phyloP scores from a whole-genome alignment of 2,329 filamentous ascomycete species.

The Nigrospora oryzae region DNA sequence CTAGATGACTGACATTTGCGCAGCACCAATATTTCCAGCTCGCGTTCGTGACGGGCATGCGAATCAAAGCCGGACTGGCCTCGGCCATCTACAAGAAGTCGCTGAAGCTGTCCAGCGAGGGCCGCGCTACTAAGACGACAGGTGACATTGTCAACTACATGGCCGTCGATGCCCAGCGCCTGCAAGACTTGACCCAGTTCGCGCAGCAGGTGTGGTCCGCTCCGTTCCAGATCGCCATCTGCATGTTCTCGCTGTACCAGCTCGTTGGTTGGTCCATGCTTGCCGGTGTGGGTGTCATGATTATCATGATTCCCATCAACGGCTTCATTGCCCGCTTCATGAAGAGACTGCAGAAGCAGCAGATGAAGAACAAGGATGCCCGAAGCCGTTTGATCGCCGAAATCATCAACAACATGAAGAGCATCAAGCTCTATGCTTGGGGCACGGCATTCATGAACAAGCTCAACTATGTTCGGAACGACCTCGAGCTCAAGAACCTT shows the following conservation, averaged over 20 bases:
- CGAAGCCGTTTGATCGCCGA: constrained; percentile 91
- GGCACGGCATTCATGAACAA: constrained; percentile 96
- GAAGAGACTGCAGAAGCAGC: constrained; percentile 88
- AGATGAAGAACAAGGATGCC: constrained; percentile 99
- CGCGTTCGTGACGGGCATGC: constrained; percentile 92
- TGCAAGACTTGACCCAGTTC: constrained; percentile 92
- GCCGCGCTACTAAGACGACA: constrained; percentile 78
- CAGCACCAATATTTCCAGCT: constrained; percentile 93
- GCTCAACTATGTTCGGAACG: constrained; percentile 91
- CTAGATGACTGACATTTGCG: not conserved
- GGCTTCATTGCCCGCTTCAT: constrained; percentile 85
- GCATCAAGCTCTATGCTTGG: constrained; percentile 98
- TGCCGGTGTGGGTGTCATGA: constrained; percentile 88
- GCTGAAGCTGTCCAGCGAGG: constrained; percentile 85
- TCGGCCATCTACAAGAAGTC: constrained; percentile 91
- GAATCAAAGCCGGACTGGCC: constrained; percentile 83
- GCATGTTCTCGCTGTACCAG: constrained; percentile 92
- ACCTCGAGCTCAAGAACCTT: constrained; percentile 88
- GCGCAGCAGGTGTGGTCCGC: constrained; percentile 94
- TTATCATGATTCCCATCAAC: constrained; percentile 95
- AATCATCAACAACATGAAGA: constrained; percentile 99
- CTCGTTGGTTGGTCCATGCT: constrained; percentile 95
- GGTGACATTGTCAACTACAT: constrained; percentile 99
- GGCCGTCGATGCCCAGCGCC: constrained; percentile 93
- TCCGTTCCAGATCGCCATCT: constrained; percentile 90